phyloP scores from a whole-genome alignment of 2,329 filamentous ascomycete genomes.

The Colletotrichum aenigma region DNA sequence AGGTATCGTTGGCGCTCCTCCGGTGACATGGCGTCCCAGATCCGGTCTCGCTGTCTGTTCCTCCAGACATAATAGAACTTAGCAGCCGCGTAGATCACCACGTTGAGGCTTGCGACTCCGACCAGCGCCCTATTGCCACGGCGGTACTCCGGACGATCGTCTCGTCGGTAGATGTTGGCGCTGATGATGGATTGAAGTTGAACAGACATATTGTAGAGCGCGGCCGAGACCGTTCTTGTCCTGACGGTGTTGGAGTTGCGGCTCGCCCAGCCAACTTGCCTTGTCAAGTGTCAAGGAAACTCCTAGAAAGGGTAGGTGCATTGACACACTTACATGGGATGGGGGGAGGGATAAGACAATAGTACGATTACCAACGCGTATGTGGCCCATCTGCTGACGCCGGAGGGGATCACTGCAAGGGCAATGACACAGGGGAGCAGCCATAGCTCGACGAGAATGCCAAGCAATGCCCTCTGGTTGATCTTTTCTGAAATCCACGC shows the following conservation, averaged over 20 bases:
- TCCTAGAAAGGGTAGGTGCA: not conserved
- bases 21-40: slow-evolving; percentile 51
- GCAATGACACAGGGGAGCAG: slow-evolving; percentile 33
- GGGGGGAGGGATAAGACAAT: slow-evolving; percentile 38
- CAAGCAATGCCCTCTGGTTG: slow-evolving; percentile 30
- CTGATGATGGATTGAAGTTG: slow-evolving; percentile 49
- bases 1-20: slow-evolving; percentile 21
- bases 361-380: slow-evolving; percentile 32
- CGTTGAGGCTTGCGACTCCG: slow-evolving; percentile 23
- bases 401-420: slow-evolving; percentile 30
- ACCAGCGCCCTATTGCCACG: slow-evolving; percentile 21
- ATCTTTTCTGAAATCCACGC: slow-evolving; percentile 33
- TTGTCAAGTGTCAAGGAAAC: slow-evolving; percentile 34
- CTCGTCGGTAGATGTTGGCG: slow-evolving; percentile 50
- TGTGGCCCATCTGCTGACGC: slow-evolving; percentile 29
- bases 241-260: slow-evolving; percentile 66
- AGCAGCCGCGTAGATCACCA: slow-evolving; percentile 43
- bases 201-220: slow-evolving; percentile 60
- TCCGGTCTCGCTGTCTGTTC: slow-evolving; percentile 47
- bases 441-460: slow-evolving; percentile 33
- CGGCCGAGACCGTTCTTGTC: slow-evolving; percentile 66
- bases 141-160: slow-evolving; percentile 44
- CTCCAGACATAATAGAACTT: slow-evolving; percentile 57
- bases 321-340: slow-evolving; percentile 37
- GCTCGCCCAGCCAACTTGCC: slow-evolving; percentile 53